These are phyloP conservation scores for Pascua guehoae DNA, from an alignment of 1,284 basidiomycete species.

Conservation along the genomic window DNA sequence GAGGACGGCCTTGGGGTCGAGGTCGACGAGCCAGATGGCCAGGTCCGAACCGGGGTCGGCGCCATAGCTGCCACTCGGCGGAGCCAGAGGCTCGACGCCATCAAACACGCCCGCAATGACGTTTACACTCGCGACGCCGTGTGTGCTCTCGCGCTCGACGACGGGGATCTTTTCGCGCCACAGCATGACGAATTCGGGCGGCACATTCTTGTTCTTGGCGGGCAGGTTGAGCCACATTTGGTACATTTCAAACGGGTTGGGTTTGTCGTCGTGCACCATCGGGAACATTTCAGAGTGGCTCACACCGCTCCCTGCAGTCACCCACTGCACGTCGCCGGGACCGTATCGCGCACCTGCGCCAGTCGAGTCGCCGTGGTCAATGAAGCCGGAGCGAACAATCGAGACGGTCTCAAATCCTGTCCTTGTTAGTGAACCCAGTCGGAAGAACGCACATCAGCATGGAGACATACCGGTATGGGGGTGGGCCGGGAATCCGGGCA, in stretches of 20 bases:
- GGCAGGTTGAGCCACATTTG: conserved; percentile 21
- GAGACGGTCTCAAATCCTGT: conserved; percentile 11
- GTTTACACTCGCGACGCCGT: conserved; percentile 1
- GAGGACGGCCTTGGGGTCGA: conserved; percentile 8
- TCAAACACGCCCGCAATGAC: conserved; percentile 13
- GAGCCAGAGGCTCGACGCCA: conserved; percentile 2
- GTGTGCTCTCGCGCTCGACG: background rate
- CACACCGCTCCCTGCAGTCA: conserved; percentile 16
- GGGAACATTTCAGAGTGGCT: conserved; percentile 20
- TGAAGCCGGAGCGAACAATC: conserved; percentile 4
- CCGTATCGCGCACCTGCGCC: conserved; percentile 15
- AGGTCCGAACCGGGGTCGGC: conserved; percentile 7
- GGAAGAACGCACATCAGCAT: too few species aligned
- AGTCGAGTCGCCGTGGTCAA: conserved; percentile 18
- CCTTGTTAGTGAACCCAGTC: too few species aligned
- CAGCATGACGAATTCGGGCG: conserved; percentile 18
- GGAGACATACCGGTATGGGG: conserved; percentile 11
- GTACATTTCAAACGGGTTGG: conserved; percentile 16
- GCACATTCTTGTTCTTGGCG: conserved; percentile 6
- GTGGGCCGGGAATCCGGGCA: conserved; percentile 17
- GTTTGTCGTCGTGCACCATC: conserved; percentile 5
- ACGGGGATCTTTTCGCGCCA: conserved; percentile 16
- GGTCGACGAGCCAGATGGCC: conserved; percentile 12
- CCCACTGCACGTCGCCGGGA: conserved; percentile 20
- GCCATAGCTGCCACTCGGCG: conserved; percentile 7